A percentile compares a stretch with the other conserved stretches of the same genome.
These are phyloP conservation scores for Curvularia sp. DNA, from an alignment of 2,329 filamentous ascomycete species.

Conservation along the genomic window DNA sequence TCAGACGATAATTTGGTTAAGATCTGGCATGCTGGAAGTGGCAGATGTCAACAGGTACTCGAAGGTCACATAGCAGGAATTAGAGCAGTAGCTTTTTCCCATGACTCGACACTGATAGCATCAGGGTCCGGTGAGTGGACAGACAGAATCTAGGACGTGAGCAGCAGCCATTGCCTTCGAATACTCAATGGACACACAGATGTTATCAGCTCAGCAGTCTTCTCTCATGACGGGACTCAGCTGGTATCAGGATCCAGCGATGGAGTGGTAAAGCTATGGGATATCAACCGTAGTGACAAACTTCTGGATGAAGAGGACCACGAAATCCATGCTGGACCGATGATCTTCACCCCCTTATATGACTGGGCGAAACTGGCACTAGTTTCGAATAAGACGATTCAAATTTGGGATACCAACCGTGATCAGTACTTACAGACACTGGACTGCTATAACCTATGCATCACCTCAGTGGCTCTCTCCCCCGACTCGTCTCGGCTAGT, in stretches of 20 bases:
- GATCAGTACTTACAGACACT: not conserved
- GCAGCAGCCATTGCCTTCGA: conserved; percentile 13
- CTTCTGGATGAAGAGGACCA: not conserved
- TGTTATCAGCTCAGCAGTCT: not conserved
- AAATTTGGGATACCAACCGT: conserved; percentile 10
- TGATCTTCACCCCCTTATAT: conserved; percentile 16
- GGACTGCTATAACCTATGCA: not conserved
- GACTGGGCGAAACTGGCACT: conserved; percentile 15
- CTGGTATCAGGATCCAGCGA: not conserved
- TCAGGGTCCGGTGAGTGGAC: not conserved
- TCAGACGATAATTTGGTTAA: not conserved
- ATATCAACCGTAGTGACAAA: not conserved
- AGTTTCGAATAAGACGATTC: conserved; percentile 15
- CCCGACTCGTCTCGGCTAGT: not conserved
- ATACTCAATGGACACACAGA: conserved; percentile 22
- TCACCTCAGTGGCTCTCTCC: not conserved
- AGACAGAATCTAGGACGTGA: not conserved
- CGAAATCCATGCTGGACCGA: not conserved
- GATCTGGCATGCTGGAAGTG: not conserved
- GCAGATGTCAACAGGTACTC: not conserved
- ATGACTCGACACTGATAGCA: not conserved
- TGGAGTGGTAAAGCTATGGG: not conserved
- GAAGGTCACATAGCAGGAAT: not conserved
- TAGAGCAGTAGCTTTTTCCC: not conserved
- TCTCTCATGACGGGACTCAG: not conserved